Evolutionary conservation across 2,329 filamentous ascomycete genomes (phyloP).

Genomic region (Sporothrix luriei): DNA sequence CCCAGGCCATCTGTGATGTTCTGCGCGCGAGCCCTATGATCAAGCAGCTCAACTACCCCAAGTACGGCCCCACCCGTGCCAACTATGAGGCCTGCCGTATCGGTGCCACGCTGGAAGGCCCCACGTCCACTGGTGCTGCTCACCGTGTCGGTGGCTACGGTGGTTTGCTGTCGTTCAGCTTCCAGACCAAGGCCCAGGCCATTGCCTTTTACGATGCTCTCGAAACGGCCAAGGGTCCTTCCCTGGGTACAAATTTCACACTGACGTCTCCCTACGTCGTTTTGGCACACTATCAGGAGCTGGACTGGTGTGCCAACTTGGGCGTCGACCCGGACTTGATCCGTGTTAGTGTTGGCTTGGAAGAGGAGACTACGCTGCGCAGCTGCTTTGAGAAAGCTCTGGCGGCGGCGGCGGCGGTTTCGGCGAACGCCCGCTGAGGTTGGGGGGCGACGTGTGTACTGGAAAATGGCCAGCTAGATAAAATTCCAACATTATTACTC

Average conservation of each 20-base stretch:
- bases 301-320: conserved; percentile 84
- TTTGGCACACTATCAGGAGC: conserved; percentile 85
- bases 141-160: conserved; percentile 81
- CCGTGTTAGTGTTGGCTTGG: conserved; percentile 85
- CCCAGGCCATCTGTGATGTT: conserved; percentile 77
- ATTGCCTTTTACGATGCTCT: conserved; percentile 82
- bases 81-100: conserved; percentile 73
- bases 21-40: conserved; percentile 65
- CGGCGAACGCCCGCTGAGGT: too few relatives aligned
- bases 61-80: conserved; percentile 59
- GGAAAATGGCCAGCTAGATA: not conserved
- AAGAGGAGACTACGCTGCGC: conserved; percentile 70
- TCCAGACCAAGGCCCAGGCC: conserved; percentile 69
- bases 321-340: conserved; percentile 81
- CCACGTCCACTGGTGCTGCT: conserved; percentile 63
- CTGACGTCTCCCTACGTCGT: conserved; percentile 88
- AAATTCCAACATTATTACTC: not conserved
- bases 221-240: conserved; percentile 89
- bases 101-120: conserved; percentile 67
- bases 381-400: conserved; percentile 70
- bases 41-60: conserved; percentile 84
- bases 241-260: conserved; percentile 95
- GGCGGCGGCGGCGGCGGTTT: conserved; percentile 52
- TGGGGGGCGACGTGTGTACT: too few relatives aligned
- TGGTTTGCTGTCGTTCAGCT: conserved; percentile 82